Evolutionary conservation across 306 rosid genomes (phyloP), one percentile per base, ranked within the genome.

Genomic region (Rosa chinensis): DNA sequence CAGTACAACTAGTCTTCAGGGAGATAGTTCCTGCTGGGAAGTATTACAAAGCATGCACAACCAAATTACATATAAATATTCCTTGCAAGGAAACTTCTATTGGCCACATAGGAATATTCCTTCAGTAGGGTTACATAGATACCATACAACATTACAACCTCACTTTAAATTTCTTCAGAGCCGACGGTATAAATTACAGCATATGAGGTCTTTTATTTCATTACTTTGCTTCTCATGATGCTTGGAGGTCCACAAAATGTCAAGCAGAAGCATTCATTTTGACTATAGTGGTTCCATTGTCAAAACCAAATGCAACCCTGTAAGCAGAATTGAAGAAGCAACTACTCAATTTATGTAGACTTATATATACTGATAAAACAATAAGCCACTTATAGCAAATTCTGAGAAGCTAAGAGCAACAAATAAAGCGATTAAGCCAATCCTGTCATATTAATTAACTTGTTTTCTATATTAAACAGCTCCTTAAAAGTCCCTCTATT

Each of bases 261-360:
- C 72, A 67, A 67, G 48, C 20, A 18, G 49, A 39, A 17, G 48
- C 72, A n/a, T 56, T 74, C 78, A 74, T 56, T 40, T 56, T 23
- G 11, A 74, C 67, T 1, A 55, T 23, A 43, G 56, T 17, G 12
- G 17, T 74, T 56, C 78, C 78, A 0, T 74, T 55, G 8, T 74
- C 78, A 14, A 53, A 74, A 7, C 68, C 78, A 56, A 74, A 74
- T 58, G 53, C 68, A 56, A 74, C 78, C 10, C 78, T 74, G 78
- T 17, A 21, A 40, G 10, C 10, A 8, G 49, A 25, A 73, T 35
- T 6, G 50, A 6, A 56, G 68, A 21, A 43, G 44, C 45, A 8
- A 0, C 44, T 40, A 40, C 6, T 23, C 39, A 23, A 25, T 61
- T 2, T 23, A 10, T 10, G 17, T 28, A 28, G 2, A 62, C 35